These are phyloP conservation scores for Yamadazyma ubonensis DNA, from an alignment of 805 yeast genomes.

Conservation along the genomic window DNA sequence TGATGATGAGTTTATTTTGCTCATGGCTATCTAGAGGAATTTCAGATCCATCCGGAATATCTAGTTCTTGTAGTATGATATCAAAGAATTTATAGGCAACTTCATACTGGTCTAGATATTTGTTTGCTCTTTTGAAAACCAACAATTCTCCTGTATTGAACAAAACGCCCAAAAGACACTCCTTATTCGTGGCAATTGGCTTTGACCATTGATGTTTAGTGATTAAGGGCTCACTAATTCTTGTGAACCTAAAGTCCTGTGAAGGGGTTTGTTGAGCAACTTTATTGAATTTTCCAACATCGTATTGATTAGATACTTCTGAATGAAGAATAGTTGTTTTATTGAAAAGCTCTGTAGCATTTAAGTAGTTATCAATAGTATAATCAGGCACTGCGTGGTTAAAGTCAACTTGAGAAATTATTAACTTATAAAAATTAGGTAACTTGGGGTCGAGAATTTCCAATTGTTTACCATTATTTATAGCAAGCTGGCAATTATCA, in stretches of 20 bases:
- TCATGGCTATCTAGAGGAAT: conserved; percentile 22
- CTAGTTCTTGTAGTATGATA: conserved; percentile 22
- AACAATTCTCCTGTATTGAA: conserved; percentile 40
- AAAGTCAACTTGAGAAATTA: conserved; percentile 15
- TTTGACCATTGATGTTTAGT: conserved; percentile 37
- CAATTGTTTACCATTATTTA: conserved; percentile 33
- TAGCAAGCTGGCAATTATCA: conserved; percentile 34
- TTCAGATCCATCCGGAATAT: conserved; percentile 16
- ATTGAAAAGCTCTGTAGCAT: conserved; percentile 27
- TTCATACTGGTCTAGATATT: conserved; percentile 22
- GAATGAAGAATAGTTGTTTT: conserved; percentile 24
- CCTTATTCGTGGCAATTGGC: conserved; percentile 21
- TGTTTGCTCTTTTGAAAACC: conserved; percentile 27
- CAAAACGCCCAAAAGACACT: conserved; percentile 32
- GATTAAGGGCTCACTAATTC: conserved; percentile 33
- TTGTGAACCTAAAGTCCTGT: conserved; percentile 28
- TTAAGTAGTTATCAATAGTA: conserved; percentile 16
- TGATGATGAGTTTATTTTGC: conserved; percentile 23
- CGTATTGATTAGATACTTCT: conserved; percentile 27
- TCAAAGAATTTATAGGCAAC: conserved; percentile 29
- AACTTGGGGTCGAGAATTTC: conserved; percentile 39
- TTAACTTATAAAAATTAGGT: conserved; percentile 31
- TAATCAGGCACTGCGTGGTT: conserved; percentile 1
- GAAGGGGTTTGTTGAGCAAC: conserved; percentile 26
- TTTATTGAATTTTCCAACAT: conserved; percentile 29